Evolutionary conservation across 192 early-diverging fungal species (phyloP).

Genomic region (Paraglomus brasilianum): DNA sequence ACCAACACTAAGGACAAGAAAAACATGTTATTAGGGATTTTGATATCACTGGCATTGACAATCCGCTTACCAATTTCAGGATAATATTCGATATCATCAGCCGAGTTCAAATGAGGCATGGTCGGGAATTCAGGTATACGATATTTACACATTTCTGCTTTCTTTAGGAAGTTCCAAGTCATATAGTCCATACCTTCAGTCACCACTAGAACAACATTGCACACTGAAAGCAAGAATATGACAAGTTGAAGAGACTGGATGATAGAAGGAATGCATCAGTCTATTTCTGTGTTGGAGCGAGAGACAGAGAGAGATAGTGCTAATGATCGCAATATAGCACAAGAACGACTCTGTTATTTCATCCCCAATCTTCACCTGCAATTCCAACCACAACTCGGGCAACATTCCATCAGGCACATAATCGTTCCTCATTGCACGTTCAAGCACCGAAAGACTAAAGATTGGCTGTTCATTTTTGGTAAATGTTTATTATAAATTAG

Average conservation of each 20-base stretch:
- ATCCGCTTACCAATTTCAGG: constrained; percentile 40
- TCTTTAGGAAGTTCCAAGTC: constrained; percentile 33
- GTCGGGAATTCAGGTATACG: constrained; percentile 40
- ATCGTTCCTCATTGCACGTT: constrained; percentile 35
- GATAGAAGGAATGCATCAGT: too few species aligned
- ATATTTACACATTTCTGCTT: constrained; percentile 45
- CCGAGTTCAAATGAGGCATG: constrained; percentile 21
- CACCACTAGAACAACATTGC: constrained; percentile 62
- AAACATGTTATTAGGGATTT: background rate
- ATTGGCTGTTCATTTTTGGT: constrained; percentile 39
- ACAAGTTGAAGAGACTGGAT: constrained; percentile 49
- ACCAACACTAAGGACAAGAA: constrained; percentile 35
- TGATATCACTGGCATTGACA: background rate
- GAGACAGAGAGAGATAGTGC: too few species aligned
- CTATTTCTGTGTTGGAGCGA: too few species aligned
- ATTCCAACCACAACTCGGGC: constrained; percentile 42
- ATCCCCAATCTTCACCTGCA: constrained; percentile 1
- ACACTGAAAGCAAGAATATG: constrained; percentile 57
- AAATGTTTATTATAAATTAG: too few species aligned
- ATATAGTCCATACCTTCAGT: constrained; percentile 41
- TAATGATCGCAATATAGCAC: too few species aligned
- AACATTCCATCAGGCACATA: constrained; percentile 31
- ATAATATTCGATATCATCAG: constrained; percentile 34
- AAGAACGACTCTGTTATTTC: too few species aligned
- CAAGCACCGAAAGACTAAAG: constrained; percentile 43